Evolutionary conservation across 228 moss, liverwort and hornwort species (phyloP).

Genomic region (Sphagnum magellanicum): DNA sequence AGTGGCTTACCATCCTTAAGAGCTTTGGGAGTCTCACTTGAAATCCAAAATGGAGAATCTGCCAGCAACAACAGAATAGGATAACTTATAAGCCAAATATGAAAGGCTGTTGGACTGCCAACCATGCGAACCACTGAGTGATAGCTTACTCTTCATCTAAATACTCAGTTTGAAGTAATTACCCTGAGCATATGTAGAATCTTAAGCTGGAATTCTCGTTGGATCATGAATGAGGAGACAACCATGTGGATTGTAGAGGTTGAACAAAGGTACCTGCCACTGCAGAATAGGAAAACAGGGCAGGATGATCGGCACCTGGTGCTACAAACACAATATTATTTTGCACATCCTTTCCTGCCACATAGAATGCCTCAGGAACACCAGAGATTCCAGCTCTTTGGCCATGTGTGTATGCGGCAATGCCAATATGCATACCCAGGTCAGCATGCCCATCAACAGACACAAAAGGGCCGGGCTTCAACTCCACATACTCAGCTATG

Average conservation of each 20-base stretch:
- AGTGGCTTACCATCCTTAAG: slow-evolving; percentile 61
- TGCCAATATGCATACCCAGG: slow-evolving; percentile 71
- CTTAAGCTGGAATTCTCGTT: too few relatives aligned
- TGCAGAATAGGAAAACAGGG: slow-evolving; percentile 72
- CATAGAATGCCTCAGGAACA: slow-evolving; percentile 69
- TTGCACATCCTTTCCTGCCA: slow-evolving; percentile 77
- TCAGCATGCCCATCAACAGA: slow-evolving; percentile 47
- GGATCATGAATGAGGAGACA: too few relatives aligned
- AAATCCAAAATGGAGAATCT: slow-evolving; percentile 86
- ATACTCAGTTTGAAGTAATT: too few relatives aligned
- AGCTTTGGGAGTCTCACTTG: slow-evolving; percentile 44
- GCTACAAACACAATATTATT: slow-evolving; percentile 78
- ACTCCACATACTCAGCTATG: slow-evolving; percentile 83
- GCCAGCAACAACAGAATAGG: slow-evolving; percentile 1
- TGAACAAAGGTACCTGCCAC: slow-evolving; percentile 54
- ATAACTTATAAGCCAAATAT: too few relatives aligned
- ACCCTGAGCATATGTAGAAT: too few relatives aligned
- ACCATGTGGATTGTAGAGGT: background rate
- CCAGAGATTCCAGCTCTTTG: slow-evolving; percentile 89
- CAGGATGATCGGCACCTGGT: slow-evolving; percentile 65
- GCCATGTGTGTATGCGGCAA: slow-evolving; percentile 86
- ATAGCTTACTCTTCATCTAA: background rate
- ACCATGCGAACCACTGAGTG: background rate
- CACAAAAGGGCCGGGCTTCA: slow-evolving; percentile 71
- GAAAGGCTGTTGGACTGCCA: too few relatives aligned